These are phyloP conservation scores for Lathyrus tuberosus DNA, from an alignment of 306 rosid genomes.

Conservation along the genomic window DNA sequence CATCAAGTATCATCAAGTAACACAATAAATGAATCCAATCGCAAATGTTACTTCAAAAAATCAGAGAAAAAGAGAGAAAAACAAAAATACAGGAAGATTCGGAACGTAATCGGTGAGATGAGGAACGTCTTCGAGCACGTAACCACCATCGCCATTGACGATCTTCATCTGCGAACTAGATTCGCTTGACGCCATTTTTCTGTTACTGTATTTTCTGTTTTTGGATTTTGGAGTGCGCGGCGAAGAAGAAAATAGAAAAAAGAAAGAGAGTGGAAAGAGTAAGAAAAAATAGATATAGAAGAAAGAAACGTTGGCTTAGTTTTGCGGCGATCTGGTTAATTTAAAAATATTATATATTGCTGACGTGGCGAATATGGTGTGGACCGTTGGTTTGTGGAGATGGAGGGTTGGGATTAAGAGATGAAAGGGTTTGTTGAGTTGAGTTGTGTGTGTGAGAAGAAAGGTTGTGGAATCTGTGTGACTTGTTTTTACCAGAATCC, in stretches of 20 bases:
- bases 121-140: constrained; percentile 85
- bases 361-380: constrained; percentile 11
- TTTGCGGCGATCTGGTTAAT: constrained; percentile 26
- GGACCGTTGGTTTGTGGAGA: constrained; percentile 12
- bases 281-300: background rate
- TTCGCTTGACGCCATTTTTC: constrained; percentile 46
- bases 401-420: constrained; percentile 27
- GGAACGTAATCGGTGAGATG: constrained; percentile 76
- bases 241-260: background rate
- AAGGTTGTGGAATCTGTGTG: constrained; percentile 11
- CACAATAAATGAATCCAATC: background rate
- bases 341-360: constrained; percentile 12
- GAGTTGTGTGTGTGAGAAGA: background rate
- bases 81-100: constrained; percentile 56
- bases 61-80: background rate
- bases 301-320: background rate
- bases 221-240: background rate
- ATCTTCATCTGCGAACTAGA: constrained; percentile 47
- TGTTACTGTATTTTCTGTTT: background rate
- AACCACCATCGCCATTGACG: constrained; percentile 62
- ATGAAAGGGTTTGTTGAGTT: background rate
- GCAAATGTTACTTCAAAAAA: background rate
- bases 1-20: background rate
- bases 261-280: constrained; percentile 12
- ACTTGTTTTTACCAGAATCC: constrained; percentile 11